Evolutionary conservation across 345 rosid genomes (phyloP), one percentile per base, ranked within the genome.

Genomic region (Hibiscus trionum): DNA sequence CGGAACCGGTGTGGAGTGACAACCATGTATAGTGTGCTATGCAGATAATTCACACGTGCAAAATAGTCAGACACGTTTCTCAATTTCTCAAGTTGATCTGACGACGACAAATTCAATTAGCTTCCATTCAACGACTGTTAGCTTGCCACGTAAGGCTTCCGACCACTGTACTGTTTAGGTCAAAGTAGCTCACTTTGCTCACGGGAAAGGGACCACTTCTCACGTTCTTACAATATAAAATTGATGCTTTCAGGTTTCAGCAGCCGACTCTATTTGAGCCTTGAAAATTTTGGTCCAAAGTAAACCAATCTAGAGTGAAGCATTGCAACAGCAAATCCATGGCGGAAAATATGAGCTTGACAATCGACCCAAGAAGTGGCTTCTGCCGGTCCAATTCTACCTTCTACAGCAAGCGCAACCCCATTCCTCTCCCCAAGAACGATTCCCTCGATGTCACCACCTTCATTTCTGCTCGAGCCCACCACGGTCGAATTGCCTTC

Each of bases 381-480:
- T 91, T 91, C 80, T 86, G 86, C 83, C 73, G 72, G 67, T 83
- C 90, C 3, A 80, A 78, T 55, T 82, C 88, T 11, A 82, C 81
- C 27, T 91, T 91, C 84, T 84, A 88, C 87, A 93, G 97, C 83
- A 75, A 81, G 75, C 86, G 98, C 49, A 81, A 16, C 4, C 89
- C 90, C 16, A 66, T 87, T 12, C 84, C 89, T 5, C 70, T 87
- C 11, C 96, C 98, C 0, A 84, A 72, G 4, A 91, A 84, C 71
- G 77, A 82, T 0, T 80, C 69, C 44, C 82, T 91, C 7, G 91
- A 91, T 77, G 82, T 88, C 73, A 85, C 98, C 19, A 85, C 93
- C 8, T 93, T 88, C 76, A 93, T 93, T 75, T 88, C 97, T 11
- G 85, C 97, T 11, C 89, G 78, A 14, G 78, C 97, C 47, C 97